These are phyloP conservation scores for Picochlorum sp. DNA, from an alignment of 139 green algal genomes.

Conservation along the genomic window DNA sequence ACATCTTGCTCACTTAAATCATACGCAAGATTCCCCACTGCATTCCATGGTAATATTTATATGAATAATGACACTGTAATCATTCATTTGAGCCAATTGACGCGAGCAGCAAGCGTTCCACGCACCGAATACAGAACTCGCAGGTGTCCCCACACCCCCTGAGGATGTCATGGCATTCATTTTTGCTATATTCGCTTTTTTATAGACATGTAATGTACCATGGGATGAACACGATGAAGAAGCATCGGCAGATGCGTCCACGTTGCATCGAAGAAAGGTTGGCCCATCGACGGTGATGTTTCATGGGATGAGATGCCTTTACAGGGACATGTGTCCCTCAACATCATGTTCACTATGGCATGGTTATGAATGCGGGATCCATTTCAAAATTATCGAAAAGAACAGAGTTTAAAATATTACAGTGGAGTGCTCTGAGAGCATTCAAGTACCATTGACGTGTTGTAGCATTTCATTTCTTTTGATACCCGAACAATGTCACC, in stretches of 20 bases:
- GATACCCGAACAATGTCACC: neutral
- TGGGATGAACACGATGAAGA: no score
- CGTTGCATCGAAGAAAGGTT: no score
- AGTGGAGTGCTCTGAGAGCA: neutral
- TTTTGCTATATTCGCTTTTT: no score
- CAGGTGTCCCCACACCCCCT: neutral
- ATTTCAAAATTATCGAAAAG: no score
- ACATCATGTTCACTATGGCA: neutral
- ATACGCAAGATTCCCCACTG: conserved; percentile 34
- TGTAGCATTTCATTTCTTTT: neutral
- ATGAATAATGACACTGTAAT: neutral
- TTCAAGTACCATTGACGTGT: no score
- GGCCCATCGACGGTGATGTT: neutral
- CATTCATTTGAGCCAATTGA: neutral
- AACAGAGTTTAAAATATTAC: no score
- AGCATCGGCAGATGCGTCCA: no score
- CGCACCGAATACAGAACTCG: conserved; percentile 4
- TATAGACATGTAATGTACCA: no score
- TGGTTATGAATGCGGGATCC: no score
- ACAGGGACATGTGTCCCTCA: neutral
- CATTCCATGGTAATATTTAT: neutral
- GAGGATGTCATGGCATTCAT: no score
- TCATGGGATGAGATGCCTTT: neutral
- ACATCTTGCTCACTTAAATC: conserved; percentile 34
- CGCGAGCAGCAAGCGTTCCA: no score